Evolutionary conservation across 768 basidiomycete genomes (phyloP), one percentile per base, ranked within the genome.

Genomic region (Lactifluus subvellereus): DNA sequence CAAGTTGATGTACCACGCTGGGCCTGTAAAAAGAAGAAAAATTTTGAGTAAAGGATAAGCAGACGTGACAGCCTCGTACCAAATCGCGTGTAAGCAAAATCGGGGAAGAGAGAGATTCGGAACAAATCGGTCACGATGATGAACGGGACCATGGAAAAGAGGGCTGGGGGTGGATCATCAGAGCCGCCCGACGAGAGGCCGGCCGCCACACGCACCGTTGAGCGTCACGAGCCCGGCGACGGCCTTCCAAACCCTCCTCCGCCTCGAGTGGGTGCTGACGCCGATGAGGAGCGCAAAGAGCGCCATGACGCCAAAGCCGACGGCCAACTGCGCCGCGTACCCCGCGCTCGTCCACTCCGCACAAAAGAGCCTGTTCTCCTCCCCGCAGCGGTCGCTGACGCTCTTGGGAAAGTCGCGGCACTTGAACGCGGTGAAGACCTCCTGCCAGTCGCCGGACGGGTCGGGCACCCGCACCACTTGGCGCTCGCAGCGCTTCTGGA

Each of bases 241-340:
- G 1, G 82, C 85, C 70, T 81, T 83, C 89, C 89, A 91, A 37
- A 90, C 85, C 66, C 89, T 82, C 61, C 88, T 78, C 66, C 89
- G 78, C 55, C 89, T 78, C 16, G 88, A 88, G 69, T 84, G 84
- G 0, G 89, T 89, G 69, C 81, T 88, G 20, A 89, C 79, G 4
- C 89, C 89, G 61, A 91, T 77, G 47, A 85, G 69, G 53, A 91
- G 77, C 8, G 87, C 76, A 0, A 79, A 69, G 42, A 88, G 73
- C 4, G 87, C 82, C 32, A 84, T 74, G 52, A 76, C 79, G 8
- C 81, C 85, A 71, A 87, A 87, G 3, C 88, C 85, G 37, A 84
- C 77, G 49, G 82, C 82, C 10, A 90, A 72, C 70, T 87, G 82
- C n/a, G 80, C 77, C 52, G 82, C 74, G 70, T 88, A 91, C 1